Base-by-base conservation (phyloP, 225 moss, liverwort and hornwort genomes). In the Climacium dendroides region DNA sequence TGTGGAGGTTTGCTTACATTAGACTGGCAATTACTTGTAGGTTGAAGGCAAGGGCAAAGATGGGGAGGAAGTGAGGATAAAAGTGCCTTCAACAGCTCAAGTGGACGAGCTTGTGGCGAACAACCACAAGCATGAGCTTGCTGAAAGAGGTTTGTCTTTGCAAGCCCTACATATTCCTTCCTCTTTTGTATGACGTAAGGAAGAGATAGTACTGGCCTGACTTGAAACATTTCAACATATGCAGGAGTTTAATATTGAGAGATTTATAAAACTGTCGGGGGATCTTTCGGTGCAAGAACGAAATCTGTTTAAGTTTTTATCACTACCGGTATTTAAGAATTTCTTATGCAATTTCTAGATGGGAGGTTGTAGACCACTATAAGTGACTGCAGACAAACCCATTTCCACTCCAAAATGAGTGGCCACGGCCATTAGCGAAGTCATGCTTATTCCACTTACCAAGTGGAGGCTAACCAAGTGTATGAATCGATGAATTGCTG, bases 21-120 rank as follows among this genome's bases (percentile, higher is more conserved):
- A 43, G 39, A 58, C 7, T 79, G 48, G 47, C 3, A 35, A 78
- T 29, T 22, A 25, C 65, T 54, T 86, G 80, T 83, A 98, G 98
- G 92, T 95, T 88, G 91, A 90, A 81, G 94, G 93, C 13, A 93
- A 96, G 80, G 89, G 96, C 45, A 67, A 91, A 81, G 97, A 99
- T 85, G 99, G 99, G 75, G 94, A 95, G 67, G 94, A 95, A 84
- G 63, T 99, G 20, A 88, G 67, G 55, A 89, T 97, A 12, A 57
- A 80, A 37, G 79, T 97, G 17, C 97, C 99, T 57, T 20, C 92
- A 62, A 63, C 86, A 78, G 92, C 95, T 84, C 75, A 95, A 83
- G 88, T 97, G 35, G 83, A 74, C 10, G 77, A 87, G 78, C 87
- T 95, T 84, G 91, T 91, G 76, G 91, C 86, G 5, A 67, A 62